Percentiles rank a stretch among this genome's conserved stretches.
These are phyloP conservation scores for Closterium sp. DNA, from an alignment of 139 green algal genomes.

Conservation along the genomic window DNA sequence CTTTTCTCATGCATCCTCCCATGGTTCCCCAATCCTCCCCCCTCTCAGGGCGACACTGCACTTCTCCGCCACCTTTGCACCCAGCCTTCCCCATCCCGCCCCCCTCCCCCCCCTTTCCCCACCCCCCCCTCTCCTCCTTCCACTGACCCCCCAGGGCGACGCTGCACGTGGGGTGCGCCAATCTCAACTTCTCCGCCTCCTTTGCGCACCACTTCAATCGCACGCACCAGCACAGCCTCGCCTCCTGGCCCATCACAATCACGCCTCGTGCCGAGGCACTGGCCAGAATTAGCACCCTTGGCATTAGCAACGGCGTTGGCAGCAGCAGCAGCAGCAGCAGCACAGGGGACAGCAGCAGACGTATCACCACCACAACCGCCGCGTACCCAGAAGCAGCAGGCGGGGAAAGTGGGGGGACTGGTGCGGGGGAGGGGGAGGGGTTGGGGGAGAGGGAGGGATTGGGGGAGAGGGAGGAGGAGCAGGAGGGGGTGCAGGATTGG, in stretches of 20 bases:
- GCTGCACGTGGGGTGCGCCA: no score
- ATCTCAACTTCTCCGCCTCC: no score
- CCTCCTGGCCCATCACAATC: neutral
- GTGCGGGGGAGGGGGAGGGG: neutral
- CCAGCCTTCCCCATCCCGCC: no score
- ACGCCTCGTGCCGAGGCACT: neutral
- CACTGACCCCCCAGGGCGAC: no score
- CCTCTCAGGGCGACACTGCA: neutral
- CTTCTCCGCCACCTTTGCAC: neutral
- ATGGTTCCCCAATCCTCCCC: neutral
- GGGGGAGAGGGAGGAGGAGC: neutral
- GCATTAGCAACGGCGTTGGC: no score
- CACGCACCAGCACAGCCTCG: neutral
- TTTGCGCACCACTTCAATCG: neutral
- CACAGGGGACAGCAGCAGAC: no score
- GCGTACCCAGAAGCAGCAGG: neutral
- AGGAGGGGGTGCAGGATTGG: neutral
- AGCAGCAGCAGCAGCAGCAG: no score
- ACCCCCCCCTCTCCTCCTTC: no score
- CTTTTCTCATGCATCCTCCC: neutral
- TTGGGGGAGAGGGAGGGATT: no score
- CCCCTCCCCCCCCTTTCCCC: no score
- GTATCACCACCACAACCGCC: neutral
- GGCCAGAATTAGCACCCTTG: neutral
- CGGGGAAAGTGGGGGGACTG: neutral